phyloP scores from a whole-genome alignment of 148 eudicot species.

The Rhododendron simsii region DNA sequence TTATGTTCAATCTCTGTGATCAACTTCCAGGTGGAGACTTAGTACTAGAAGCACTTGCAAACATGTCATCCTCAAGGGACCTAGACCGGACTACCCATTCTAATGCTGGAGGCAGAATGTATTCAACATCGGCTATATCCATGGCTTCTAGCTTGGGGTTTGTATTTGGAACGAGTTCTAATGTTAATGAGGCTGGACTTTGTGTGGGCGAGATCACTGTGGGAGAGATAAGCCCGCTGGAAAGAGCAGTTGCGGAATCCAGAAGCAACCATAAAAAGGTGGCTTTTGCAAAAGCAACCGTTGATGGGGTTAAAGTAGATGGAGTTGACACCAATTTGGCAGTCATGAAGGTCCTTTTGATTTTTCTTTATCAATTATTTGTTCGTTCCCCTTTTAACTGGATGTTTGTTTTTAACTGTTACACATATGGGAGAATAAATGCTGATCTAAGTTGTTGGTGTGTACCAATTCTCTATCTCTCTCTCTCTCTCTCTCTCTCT shows the following conservation, averaged over 20 bases:
- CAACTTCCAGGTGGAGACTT: slow-evolving; percentile 91
- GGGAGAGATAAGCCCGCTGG: slow-evolving; percentile 73
- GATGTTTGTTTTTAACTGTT: not conserved
- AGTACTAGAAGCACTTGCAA: slow-evolving; percentile 73
- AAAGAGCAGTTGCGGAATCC: slow-evolving; percentile 79
- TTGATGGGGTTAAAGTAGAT: slow-evolving; percentile 91
- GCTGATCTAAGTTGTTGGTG: not conserved
- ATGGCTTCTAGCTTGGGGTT: slow-evolving; percentile 71
- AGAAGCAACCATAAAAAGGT: slow-evolving; percentile 74
- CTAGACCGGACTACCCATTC: slow-evolving; percentile 44
- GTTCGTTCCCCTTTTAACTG: not conserved
- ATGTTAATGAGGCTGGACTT: slow-evolving; percentile 33
- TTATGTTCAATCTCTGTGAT: slow-evolving; percentile 86
- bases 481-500: not conserved
- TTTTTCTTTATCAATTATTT: not conserved
- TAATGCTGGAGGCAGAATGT: slow-evolving; percentile 43
- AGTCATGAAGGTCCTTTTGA: slow-evolving; percentile 67
- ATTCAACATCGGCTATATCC: slow-evolving; percentile 61
- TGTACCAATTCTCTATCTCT: not conserved
- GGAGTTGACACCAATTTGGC: slow-evolving; percentile 92
- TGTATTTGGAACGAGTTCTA: slow-evolving; percentile 48
- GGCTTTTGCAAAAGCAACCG: slow-evolving; percentile 72
- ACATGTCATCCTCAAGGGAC: slow-evolving; percentile 54
- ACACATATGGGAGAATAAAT: not conserved
- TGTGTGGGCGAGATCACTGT: slow-evolving; percentile 80